Evolutionary conservation across 2,329 filamentous ascomycete species (phyloP).

Genomic region (Microdochium nivale): DNA sequence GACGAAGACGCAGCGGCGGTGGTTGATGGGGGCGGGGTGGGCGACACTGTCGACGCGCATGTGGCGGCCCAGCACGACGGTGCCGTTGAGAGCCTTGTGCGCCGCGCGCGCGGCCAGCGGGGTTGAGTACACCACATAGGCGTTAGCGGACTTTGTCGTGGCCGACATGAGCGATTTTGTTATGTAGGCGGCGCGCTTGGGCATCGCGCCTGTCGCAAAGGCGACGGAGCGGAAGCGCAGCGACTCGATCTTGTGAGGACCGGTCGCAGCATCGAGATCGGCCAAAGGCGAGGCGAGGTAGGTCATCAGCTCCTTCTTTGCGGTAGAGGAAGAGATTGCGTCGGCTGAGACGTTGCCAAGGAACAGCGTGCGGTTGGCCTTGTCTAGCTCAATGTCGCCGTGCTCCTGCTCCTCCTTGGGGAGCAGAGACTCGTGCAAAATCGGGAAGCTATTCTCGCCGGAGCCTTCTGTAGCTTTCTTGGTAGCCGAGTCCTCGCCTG

Average conservation of each 20-base stretch:
- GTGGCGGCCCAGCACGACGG: constrained; percentile 75
- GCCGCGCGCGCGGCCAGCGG: constrained; percentile 67
- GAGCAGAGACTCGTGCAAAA: constrained; percentile 48
- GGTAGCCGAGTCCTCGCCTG: constrained; percentile 2
- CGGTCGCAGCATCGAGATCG: constrained; percentile 34
- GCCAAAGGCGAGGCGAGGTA: constrained; percentile 73
- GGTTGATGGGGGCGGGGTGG: constrained; percentile 73
- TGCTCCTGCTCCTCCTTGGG: constrained; percentile 35
- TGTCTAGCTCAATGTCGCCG: constrained; percentile 59
- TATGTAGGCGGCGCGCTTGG: constrained; percentile 90
- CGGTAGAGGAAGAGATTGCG: constrained; percentile 73
- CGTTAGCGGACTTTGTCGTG: constrained; percentile 88
- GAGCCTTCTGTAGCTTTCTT: constrained; percentile 21
- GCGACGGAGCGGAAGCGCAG: constrained; percentile 91
- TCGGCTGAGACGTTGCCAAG: constrained; percentile 80
- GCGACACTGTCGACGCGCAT: constrained; percentile 85
- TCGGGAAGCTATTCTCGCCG: constrained; percentile 29
- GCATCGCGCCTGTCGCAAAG: constrained; percentile 66
- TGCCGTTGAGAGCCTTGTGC: constrained; percentile 72
- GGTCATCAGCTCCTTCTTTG: constrained; percentile 66
- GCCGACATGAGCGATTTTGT: constrained; percentile 84
- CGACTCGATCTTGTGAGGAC: constrained; percentile 71
- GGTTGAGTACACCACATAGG: constrained; percentile 84
- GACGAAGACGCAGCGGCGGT: constrained; percentile 89
- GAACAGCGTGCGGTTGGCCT: constrained; percentile 85